A percentile compares a stretch with the other conserved stretches of the same genome.
phyloP scores from a whole-genome alignment of 2,329 filamentous ascomycete genomes.

The Arthrobotrys entomopaga region DNA sequence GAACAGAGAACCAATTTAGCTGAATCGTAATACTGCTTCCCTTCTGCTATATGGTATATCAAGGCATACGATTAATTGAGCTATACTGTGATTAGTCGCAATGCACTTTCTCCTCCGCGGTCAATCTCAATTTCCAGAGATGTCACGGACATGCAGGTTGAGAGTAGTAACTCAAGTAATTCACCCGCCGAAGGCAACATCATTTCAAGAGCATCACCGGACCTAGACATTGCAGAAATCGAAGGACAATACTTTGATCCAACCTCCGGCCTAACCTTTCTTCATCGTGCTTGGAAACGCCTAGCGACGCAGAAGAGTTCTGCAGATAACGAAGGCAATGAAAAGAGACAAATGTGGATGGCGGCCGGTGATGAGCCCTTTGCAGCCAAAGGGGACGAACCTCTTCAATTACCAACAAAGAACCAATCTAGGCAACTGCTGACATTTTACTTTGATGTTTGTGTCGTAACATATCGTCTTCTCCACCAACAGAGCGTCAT shows the following conservation, averaged over 20 bases:
- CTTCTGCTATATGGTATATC: neutral
- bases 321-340: slow-evolving; percentile 64
- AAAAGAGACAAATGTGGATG: slow-evolving; percentile 56
- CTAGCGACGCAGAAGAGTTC: slow-evolving; percentile 68
- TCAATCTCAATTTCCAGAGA: too few species aligned
- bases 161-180: slow-evolving; percentile 10
- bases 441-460: slow-evolving; percentile 70
- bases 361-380: slow-evolving; percentile 68
- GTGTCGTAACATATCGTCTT: slow-evolving; percentile 71
- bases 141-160: too few species aligned
- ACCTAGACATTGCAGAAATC: slow-evolving; percentile 65
- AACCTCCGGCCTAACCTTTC: slow-evolving; percentile 67
- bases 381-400: slow-evolving; percentile 60
- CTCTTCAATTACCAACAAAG: slow-evolving; percentile 63
- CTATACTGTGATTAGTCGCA: too few species aligned
- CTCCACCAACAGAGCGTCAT: slow-evolving; percentile 68
- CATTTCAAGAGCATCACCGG: slow-evolving; percentile 63
- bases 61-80: too few species aligned
- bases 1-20: too few species aligned
- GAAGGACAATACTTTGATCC: slow-evolving; percentile 69
- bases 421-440: slow-evolving; percentile 64
- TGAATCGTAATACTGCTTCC: too few species aligned
- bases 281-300: slow-evolving; percentile 75
- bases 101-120: too few species aligned
- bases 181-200: slow-evolving; percentile 33